Base-by-base conservation (phyloP, 495 filamentous ascomycete species). In the Copromyces sp. region DNA sequence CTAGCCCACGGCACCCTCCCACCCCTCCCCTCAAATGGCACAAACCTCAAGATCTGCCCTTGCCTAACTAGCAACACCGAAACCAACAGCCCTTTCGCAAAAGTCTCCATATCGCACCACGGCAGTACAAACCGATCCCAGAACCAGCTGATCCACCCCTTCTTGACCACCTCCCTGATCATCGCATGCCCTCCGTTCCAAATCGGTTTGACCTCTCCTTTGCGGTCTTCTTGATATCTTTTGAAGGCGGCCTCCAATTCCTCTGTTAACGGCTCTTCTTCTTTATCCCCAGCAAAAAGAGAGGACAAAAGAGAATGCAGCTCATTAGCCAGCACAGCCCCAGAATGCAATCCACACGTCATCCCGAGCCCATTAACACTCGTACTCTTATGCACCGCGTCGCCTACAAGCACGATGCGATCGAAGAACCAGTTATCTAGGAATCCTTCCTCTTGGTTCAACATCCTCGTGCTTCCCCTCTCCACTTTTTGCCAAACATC, bases 351-450 rank as follows among this genome's bases (percentile, higher is more conserved):
- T 0, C 53, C 53, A 8, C 53, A 61, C 29, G 53, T 61, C 53
- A 61, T 61, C 12, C 53, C 53, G 12, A 61, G 7, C 24, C 53
- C 53, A 11, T 61, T 61, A 1, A 61, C 53, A 35, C 53, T 61
- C 0, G 53, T 61, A 17, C 53, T 61, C 74, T 86, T 86, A 70
- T 84, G 84, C 29, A 81, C 76, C 8, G 83, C 78, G 69, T 86
- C 84, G 12, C 84, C 84, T 2, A 83, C 73, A 35, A 83, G 78
- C 8, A 85, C 81, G 53, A 84, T 74, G 20, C 84, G 77, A 17
- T 77, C 81, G 69, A 74, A 81, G 24, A 59, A 74, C 84, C 84
- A 86, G 11, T 75, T 71, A 4, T 82, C 77, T 29, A 83, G 68
- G 1, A 80, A 76, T 5, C 78, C 78, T 72, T 86, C 84, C 73